These are phyloP conservation scores for Solanum lycopersicoides DNA, from an alignment of 257 asterid genomes.

Conservation along the genomic window DNA sequence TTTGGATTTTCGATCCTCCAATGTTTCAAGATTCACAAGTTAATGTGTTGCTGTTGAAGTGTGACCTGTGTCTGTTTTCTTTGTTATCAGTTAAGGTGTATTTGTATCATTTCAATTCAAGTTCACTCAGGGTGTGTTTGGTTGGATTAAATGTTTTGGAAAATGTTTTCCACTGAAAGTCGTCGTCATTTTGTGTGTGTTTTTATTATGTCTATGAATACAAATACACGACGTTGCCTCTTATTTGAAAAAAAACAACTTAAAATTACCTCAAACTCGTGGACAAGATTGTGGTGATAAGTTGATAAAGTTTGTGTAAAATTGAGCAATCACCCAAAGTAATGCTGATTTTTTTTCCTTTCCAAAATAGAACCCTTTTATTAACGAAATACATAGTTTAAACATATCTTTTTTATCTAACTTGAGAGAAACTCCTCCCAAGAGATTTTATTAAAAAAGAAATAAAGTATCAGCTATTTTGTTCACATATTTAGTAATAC, in stretches of 20 bases:
- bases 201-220: background rate
- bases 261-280: background rate
- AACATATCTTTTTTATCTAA: too few relatives aligned
- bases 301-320: background rate
- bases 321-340: background rate
- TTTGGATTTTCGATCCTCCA: background rate
- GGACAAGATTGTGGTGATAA: background rate
- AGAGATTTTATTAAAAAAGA: too few relatives aligned
- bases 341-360: background rate
- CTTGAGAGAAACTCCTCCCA: too few relatives aligned
- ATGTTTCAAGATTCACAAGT: background rate
- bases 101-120: background rate
- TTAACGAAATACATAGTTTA: too few relatives aligned
- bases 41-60: background rate
- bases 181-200: background rate
- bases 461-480: too few relatives aligned
- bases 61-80: background rate
- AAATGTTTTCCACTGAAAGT: background rate
- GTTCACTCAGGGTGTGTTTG: background rate
- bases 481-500: too few relatives aligned
- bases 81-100: background rate
- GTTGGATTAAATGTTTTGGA: too few relatives aligned
- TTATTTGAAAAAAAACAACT: background rate
- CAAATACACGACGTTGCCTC: background rate
- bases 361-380: background rate